Evolutionary conservation across 805 yeast genomes (phyloP).

Genomic region (Candida tammaniensis): DNA sequence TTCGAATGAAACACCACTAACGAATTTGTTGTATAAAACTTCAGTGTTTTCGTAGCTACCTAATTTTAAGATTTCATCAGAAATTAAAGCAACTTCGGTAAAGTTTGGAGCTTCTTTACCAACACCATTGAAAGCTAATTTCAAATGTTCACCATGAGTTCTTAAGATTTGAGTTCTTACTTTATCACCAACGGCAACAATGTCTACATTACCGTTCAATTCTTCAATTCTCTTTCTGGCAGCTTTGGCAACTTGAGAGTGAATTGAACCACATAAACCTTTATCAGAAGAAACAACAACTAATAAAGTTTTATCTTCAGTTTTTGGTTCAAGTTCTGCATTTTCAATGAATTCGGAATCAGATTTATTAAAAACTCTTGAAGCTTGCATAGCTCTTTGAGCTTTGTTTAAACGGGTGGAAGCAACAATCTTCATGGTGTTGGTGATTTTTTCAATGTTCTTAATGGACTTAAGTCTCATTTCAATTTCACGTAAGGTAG

Average conservation of each 20-base stretch:
- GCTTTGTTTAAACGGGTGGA: slow-evolving; percentile 96
- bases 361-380: slow-evolving; percentile 80
- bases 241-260: slow-evolving; percentile 88
- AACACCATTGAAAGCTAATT: slow-evolving; percentile 80
- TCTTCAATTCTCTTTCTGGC: slow-evolving; percentile 67
- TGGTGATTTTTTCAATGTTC: slow-evolving; percentile 98
- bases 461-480: slow-evolving; percentile 96
- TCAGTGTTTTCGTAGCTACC: slow-evolving; percentile 75
- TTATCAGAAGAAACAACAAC: slow-evolving; percentile 94
- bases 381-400: slow-evolving; percentile 86
- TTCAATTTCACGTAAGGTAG: slow-evolving; percentile 98
- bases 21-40: slow-evolving; percentile 83
- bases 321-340: slow-evolving; percentile 66
- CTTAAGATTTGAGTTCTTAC: slow-evolving; percentile 84
- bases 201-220: slow-evolving; percentile 62
- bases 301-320: slow-evolving; percentile 68
- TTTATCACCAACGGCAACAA: slow-evolving; percentile 93
- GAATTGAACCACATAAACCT: slow-evolving; percentile 98
- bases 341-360: slow-evolving; percentile 75
- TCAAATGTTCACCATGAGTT: slow-evolving; percentile 67
- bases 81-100: slow-evolving; percentile 81
- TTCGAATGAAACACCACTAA: slow-evolving; percentile 86
- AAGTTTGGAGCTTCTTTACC: slow-evolving; percentile 98
- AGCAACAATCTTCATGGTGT: slow-evolving; percentile 99
- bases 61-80: slow-evolving; percentile 74